Conservation (phyloP, 345 rosid species). For the Rhizophora mangle region DNA sequence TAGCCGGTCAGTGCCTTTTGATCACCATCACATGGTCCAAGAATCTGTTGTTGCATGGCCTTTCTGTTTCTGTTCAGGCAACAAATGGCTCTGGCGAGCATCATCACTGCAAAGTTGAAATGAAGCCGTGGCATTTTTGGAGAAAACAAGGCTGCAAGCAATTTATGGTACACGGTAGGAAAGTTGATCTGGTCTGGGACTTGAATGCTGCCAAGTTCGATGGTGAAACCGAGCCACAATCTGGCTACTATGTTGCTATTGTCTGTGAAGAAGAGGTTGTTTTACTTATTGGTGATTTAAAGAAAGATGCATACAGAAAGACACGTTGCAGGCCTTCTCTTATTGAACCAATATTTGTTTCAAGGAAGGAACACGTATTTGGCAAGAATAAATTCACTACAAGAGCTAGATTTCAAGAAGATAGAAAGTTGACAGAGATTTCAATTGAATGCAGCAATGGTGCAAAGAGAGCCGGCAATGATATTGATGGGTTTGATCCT, state of each 20-base stretch:
- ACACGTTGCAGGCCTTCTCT: constrained; percentile 55
- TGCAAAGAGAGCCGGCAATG: neutral
- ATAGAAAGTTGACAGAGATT: constrained; percentile 36
- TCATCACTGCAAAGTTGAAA: constrained; percentile 40
- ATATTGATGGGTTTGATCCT: constrained; percentile 31
- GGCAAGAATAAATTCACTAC: constrained; percentile 48
- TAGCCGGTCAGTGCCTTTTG: constrained; percentile 39
- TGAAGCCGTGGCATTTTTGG: constrained; percentile 64
- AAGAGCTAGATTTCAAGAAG: constrained; percentile 39
- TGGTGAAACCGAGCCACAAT: constrained; percentile 48
- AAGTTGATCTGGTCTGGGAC: constrained; percentile 50
- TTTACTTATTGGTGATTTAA: constrained; percentile 45
- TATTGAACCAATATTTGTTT: constrained; percentile 43
- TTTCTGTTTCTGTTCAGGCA: constrained; percentile 47
- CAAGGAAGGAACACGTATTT: constrained; percentile 49
- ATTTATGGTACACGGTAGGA: constrained; percentile 35
- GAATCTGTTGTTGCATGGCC: constrained; percentile 45
- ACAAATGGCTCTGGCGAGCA: constrained; percentile 18
- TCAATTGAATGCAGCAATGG: constrained; percentile 35
- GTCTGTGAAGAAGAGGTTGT: constrained; percentile 55
- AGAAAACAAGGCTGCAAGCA: constrained; percentile 55
- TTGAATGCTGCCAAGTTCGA: constrained; percentile 48
- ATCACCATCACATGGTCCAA: constrained; percentile 57
- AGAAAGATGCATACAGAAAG: constrained; percentile 42
- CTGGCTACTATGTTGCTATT: constrained; percentile 53